Evolutionary conservation across 805 yeast genomes (phyloP), one percentile per base, ranked within the genome.

Genomic region (Starmerella sp.): DNA sequence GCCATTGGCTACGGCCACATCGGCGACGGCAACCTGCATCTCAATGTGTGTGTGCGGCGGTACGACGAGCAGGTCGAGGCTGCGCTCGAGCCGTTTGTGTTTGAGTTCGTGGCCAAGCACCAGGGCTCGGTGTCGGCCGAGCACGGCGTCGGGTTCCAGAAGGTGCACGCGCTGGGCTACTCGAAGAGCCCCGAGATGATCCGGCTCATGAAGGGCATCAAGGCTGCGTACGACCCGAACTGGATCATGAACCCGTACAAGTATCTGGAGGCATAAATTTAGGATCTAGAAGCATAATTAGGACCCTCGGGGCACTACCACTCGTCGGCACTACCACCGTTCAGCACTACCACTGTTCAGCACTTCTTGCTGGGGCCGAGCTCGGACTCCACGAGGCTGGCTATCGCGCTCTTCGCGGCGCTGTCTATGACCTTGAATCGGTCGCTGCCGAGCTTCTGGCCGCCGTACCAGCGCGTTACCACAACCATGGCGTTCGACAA

Each of bases 1-100:
- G 95, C 95, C 10, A 82, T 91, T 61, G 98, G 98, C 0, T 93
- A 91, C 65, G 98, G 98, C n/a, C 98, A 93, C 66, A 79, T 93
- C 64, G 98, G 98, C 54, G 98, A 93, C 67, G 97, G 98, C 52
- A 93, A 93, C 71, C 74, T 93, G 65, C 98, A 93, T 69, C 78
- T 93, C 66, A 93, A 93, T 67, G 95, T 93, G 51, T 84, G 95
- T 44, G 95, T 89, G 15, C 80, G 96, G 69, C 78, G 81, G 64
- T 93, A 93, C 71, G 76, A 76, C 59, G 83, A 86, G 67, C 79
- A 76, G 31, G 86, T 93, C 54, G 97, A 93, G 71, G 72, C 77
- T 54, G 79, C 77, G 1, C 76, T 93, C 58, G 98, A 93, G 70
- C 98, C 98, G 47, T 93, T 85, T 71, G 93, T 93, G 34, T 93